Percentiles rank a stretch among this genome's conserved stretches.
Conservation (phyloP, 345 rosid genomes). For the Gossypium sturtianum region DNA sequence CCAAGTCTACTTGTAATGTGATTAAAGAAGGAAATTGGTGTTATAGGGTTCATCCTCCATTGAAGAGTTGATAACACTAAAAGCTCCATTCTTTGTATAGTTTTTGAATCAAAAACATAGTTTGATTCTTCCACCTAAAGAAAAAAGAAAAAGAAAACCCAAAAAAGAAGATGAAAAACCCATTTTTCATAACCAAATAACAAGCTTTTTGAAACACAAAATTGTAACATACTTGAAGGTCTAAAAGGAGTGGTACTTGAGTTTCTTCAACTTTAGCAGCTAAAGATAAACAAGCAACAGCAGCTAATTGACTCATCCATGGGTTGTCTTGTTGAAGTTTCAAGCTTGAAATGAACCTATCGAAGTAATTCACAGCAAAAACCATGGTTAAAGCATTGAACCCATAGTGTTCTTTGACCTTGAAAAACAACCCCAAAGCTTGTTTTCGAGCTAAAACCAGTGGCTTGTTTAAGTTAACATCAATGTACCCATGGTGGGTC, state of each 20-base stretch:
- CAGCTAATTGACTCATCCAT: slow-evolving; percentile 88
- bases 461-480: slow-evolving; percentile 33
- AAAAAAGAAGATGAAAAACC: slow-evolving; percentile 14
- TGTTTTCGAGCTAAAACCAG: slow-evolving; percentile 43
- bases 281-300: slow-evolving; percentile 81
- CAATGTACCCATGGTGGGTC: slow-evolving; percentile 27
- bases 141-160: background rate
- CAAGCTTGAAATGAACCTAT: slow-evolving; percentile 59
- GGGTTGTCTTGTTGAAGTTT: slow-evolving; percentile 65
- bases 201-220: background rate
- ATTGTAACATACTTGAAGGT: slow-evolving; percentile 60
- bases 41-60: slow-evolving; percentile 91
- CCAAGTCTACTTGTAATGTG: slow-evolving; percentile 67
- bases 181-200: slow-evolving; percentile 1
- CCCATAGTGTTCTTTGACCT: slow-evolving; percentile 54
- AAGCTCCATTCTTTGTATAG: slow-evolving; percentile 91
- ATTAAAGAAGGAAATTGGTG: slow-evolving; percentile 76
- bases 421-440: slow-evolving; percentile 68
- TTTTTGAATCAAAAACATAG: slow-evolving; percentile 72
- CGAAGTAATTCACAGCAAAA: slow-evolving; percentile 86
- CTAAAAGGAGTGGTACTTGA: slow-evolving; percentile 68
- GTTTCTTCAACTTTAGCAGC: slow-evolving; percentile 95
- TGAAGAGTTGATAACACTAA: slow-evolving; percentile 67
- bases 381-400: slow-evolving; percentile 59
- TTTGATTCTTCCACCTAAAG: slow-evolving; percentile 68